These are phyloP conservation scores for Pichia eremophila DNA, from an alignment of 805 yeast species.

Conservation along the genomic window DNA sequence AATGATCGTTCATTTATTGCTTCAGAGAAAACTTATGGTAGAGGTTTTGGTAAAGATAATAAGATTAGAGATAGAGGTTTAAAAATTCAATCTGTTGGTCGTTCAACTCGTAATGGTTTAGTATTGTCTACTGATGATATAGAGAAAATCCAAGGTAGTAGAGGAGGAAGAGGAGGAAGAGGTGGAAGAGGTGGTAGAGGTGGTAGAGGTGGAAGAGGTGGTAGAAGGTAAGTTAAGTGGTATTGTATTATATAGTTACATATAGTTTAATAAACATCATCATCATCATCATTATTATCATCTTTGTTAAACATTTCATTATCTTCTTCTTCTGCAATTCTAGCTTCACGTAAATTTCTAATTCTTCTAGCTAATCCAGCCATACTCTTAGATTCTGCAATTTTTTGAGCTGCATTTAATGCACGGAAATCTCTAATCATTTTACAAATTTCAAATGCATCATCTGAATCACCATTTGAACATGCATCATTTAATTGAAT, in stretches of 20 bases:
- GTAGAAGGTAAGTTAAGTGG: too few relatives aligned
- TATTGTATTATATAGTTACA: too few relatives aligned
- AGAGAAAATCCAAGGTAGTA: slow-evolving; percentile 29
- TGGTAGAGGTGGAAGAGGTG: too few relatives aligned
- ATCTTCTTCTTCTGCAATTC: slow-evolving; percentile 27
- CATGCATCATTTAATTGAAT: slow-evolving; percentile 70
- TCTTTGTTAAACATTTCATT: not conserved
- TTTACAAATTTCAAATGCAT: slow-evolving; percentile 61
- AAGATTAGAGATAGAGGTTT: slow-evolving; percentile 64
- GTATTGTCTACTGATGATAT: slow-evolving; percentile 61
- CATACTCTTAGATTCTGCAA: slow-evolving; percentile 66
- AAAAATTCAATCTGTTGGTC: slow-evolving; percentile 67
- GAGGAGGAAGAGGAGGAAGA: not conserved
- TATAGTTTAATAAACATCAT: not conserved
- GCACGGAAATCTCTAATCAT: slow-evolving; percentile 67
- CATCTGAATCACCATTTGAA: slow-evolving; percentile 48
- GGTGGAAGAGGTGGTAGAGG: too few relatives aligned
- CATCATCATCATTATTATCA: not conserved
- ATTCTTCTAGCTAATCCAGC: slow-evolving; percentile 44
- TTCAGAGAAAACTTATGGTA: slow-evolving; percentile 44
- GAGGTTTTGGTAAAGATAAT: slow-evolving; percentile 29
- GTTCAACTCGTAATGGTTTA: slow-evolving; percentile 69
- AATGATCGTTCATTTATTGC: slow-evolving; percentile 46
- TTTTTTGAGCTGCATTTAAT: slow-evolving; percentile 71
- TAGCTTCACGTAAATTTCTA: slow-evolving; percentile 42